Base-by-base conservation (phyloP, 2,329 filamentous ascomycete genomes). In the Thielaviopsis euricoi region DNA sequence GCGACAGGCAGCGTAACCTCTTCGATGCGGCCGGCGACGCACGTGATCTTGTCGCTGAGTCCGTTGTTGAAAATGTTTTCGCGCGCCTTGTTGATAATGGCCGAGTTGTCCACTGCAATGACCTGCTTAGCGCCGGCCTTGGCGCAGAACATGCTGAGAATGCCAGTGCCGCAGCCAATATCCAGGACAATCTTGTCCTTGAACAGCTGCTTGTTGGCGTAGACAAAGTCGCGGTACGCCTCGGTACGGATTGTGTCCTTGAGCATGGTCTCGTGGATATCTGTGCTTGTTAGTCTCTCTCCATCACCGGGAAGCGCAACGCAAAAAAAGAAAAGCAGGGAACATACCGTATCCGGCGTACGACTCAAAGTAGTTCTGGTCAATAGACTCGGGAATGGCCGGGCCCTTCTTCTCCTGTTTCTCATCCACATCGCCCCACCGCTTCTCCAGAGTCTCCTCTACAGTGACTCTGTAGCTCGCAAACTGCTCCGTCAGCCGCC, bases 241-340 rank as follows among this genome's bases (percentile, higher is more conserved):
- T 95, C 87, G 12, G 90, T 97, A 55, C 90, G 85, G 48, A 95
- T 78, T 0, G 80, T 76, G 66, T 97, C 90, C 69, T 95, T 95
- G 62, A 97, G 78, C 90, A 97, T 97, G 7, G 86, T 89, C 67
- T 95, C 89, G 69, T 97, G 90, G 58, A 97, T 96, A 59, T 89
- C 87, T 86, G 67, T n/a, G 19, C n/a, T 10, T 22, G 54, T 61
- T 29, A 59, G 57, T 40, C n/a, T 22, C 12, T 3, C 15, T 9
- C 12, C 10, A 12, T 13, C 9, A 26, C 10, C 22, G 29, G 5
- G 25, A 0, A 12, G 6, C 13, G 9, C n/a, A n/a, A 21, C 23
- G 37, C 15, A 40, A 7, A 17, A 19, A n/a, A n/a, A n/a, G n/a
- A n/a, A n/a, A n/a, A n/a, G n/a, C n/a, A n/a, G n/a, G 9, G 22